phyloP scores from a whole-genome alignment of 163 green algal species.

The Picocystis sp. region DNA sequence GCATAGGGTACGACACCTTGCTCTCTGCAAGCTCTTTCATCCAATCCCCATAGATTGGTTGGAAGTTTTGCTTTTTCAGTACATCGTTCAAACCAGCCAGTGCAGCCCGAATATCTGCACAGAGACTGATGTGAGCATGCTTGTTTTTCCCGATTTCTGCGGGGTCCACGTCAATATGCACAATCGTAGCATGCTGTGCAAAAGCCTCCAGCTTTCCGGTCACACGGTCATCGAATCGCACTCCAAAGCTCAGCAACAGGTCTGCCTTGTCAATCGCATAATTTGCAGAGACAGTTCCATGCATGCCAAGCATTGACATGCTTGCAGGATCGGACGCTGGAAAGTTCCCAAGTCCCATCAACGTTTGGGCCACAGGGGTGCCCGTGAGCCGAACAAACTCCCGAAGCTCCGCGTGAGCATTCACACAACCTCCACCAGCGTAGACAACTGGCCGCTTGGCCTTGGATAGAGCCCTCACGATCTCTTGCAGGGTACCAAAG shows the following conservation, averaged over 20 bases:
- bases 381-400: constrained; percentile 63
- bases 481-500: constrained; percentile 25
- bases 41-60: constrained; percentile 37
- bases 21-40: constrained; percentile 39
- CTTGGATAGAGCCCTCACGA: constrained; percentile 55
- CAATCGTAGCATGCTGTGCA: constrained; percentile 68
- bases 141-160: constrained; percentile 99
- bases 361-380: constrained; percentile 76
- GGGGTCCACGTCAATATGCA: constrained; percentile 98
- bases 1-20: constrained; percentile 59
- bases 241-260: constrained; percentile 86
- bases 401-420: constrained; percentile 58
- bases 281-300: constrained; percentile 95
- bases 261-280: constrained; percentile 85
- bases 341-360: constrained; percentile 89
- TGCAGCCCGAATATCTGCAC: constrained; percentile 53
- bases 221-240: constrained; percentile 98
- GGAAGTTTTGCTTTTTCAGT: constrained; percentile 24
- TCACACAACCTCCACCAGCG: constrained; percentile 80
- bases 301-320: constrained; percentile 96
- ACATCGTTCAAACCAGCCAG: constrained; percentile 66
- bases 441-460: constrained; percentile 70
- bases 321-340: constrained; percentile 22
- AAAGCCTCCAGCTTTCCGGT: constrained; percentile 97
- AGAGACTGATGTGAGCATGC: constrained; percentile 67